Conservation (phyloP, 192 early-diverging fungal species). For the Dissophora globulifera region DNA sequence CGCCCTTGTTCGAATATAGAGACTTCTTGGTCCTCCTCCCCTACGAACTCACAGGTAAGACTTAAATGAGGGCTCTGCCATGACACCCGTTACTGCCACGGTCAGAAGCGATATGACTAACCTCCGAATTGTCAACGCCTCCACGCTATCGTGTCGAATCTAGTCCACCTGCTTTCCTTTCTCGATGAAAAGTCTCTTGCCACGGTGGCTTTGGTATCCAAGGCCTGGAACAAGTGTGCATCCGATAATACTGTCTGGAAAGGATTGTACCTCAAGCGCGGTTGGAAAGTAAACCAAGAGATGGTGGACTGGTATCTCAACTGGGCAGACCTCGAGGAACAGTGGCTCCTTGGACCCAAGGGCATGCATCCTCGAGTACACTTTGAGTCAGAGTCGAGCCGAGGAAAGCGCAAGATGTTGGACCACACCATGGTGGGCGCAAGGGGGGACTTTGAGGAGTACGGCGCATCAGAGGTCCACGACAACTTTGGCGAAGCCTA, state of each 20-base stretch:
- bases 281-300: constrained; percentile 53
- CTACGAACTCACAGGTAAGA: constrained; percentile 45
- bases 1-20: constrained; percentile 35
- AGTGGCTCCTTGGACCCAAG: constrained; percentile 3
- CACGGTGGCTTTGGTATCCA: constrained; percentile 62
- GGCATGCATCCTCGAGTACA: constrained; percentile 8
- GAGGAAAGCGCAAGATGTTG: constrained; percentile 46
- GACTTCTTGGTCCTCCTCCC: constrained; percentile 46
- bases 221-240: constrained; percentile 66
- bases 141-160: no score
- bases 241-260: constrained; percentile 73
- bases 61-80: no score
- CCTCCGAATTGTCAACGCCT: no score
- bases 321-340: constrained; percentile 10
- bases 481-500: not conserved
- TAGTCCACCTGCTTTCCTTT: constrained; percentile 63
- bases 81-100: no score
- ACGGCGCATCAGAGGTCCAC: constrained; percentile 3
- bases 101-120: not conserved
- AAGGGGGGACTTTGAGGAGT: constrained; percentile 6
- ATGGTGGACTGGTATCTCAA: constrained; percentile 53
- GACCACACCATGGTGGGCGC: constrained; percentile 20
- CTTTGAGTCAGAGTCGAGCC: constrained; percentile 9
- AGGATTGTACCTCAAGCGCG: constrained; percentile 57
- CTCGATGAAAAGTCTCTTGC: constrained; percentile 60